Percentiles rank a stretch among this genome's conserved stretches.
Evolutionary conservation across 2,329 filamentous ascomycete species (phyloP).

Genomic region (Scedosporium dehoogii): DNA sequence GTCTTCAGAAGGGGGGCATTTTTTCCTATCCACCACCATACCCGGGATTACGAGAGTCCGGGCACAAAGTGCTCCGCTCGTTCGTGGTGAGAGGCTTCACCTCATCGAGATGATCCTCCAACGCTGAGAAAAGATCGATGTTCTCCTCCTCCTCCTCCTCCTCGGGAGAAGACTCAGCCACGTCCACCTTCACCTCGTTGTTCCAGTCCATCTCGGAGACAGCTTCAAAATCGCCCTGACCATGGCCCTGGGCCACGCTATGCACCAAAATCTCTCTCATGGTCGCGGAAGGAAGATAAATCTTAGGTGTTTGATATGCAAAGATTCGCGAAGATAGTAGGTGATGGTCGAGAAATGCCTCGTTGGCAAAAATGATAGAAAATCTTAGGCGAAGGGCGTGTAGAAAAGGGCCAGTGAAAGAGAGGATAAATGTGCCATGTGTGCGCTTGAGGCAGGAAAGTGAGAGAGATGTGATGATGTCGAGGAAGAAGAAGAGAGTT

Average conservation of each 20-base stretch:
- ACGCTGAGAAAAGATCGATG: neutral
- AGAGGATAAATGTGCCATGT: no score
- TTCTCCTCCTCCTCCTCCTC: neutral
- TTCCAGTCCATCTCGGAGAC: neutral
- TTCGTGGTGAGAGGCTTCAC: neutral
- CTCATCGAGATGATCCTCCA: neutral
- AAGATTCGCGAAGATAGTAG: neutral
- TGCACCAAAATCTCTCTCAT: neutral
- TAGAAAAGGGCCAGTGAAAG: no score
- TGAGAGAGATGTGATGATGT: no score
- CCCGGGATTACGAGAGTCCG: conserved; percentile 3
- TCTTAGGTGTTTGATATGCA: neutral
- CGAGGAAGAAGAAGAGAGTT: neutral
- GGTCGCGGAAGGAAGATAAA: neutral
- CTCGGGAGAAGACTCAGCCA: neutral
- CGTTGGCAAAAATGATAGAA: no score
- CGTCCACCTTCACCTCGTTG: neutral
- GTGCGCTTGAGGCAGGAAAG: no score
- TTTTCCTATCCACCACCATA: neutral
- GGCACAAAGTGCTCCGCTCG: neutral
- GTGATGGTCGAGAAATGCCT: no score
- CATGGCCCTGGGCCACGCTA: neutral
- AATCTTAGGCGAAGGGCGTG: no score
- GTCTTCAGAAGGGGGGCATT: neutral
- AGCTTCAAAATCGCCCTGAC: neutral